These are phyloP conservation scores for Sugiyamaella sp. DNA, from an alignment of 1,139 yeast genomes.

Conservation along the genomic window DNA sequence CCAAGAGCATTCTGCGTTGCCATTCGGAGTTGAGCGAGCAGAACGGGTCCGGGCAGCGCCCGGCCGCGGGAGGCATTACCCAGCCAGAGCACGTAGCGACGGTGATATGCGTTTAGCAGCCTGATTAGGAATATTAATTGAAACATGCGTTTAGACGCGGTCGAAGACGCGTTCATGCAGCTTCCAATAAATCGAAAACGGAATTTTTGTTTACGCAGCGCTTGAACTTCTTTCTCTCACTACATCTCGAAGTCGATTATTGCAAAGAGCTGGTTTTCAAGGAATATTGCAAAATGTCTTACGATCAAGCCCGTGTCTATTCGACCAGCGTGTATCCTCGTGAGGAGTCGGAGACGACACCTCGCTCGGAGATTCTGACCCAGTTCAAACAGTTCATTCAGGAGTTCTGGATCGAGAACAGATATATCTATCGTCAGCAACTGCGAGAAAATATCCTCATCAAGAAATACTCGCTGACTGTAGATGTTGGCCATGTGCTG, in stretches of 20 bases:
- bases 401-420: conserved; percentile 81
- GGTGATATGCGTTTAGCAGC: not conserved
- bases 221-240: not conserved
- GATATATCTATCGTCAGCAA: conserved; percentile 89
- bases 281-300: conserved; percentile 44
- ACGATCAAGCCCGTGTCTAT: conserved; percentile 79
- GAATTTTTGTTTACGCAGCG: not conserved
- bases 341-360: conserved; percentile 62
- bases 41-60: not conserved
- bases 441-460: conserved; percentile 83
- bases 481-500: conserved; percentile 82
- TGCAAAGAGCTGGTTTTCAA: not conserved
- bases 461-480: conserved; percentile 70
- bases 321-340: conserved; percentile 89
- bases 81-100: not conserved
- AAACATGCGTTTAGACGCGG: not conserved
- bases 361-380: conserved; percentile 74
- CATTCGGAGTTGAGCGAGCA: too few relatives aligned
- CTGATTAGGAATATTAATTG: not conserved
- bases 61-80: not conserved
- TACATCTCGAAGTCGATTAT: not conserved
- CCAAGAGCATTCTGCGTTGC: too few relatives aligned
- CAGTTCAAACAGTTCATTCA: conserved; percentile 82
- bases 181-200: not conserved
- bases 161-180: not conserved